Percentiles rank a stretch among this genome's conserved stretches.
These are phyloP conservation scores for Syzygium oleosum DNA, from an alignment of 345 rosid species.

Conservation along the genomic window DNA sequence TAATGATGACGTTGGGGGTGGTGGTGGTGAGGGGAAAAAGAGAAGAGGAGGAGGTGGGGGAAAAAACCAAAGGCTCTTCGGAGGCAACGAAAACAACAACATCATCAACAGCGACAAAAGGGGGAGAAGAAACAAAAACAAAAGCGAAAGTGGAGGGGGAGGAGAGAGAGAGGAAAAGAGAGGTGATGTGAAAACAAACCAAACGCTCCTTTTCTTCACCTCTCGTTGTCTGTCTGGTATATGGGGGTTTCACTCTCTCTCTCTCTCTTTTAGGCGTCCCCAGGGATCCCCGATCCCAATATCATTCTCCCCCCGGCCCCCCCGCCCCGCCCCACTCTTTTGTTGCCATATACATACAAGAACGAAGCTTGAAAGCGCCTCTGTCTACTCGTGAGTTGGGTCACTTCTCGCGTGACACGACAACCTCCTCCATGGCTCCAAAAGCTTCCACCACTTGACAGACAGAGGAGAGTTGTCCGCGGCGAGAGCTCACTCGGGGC, in stretches of 20 bases:
- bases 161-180: background rate
- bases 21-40: background rate
- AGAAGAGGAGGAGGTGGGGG: background rate
- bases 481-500: background rate
- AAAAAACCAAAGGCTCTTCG: background rate
- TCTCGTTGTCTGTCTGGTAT: slow-evolving; percentile 36
- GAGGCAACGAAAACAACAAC: background rate
- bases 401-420: background rate
- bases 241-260: slow-evolving; percentile 14
- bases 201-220: background rate
- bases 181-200: slow-evolving; percentile 20
- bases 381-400: background rate
- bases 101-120: background rate
- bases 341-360: background rate
- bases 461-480: background rate
- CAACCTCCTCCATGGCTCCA: background rate
- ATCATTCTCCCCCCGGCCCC: background rate
- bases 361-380: background rate
- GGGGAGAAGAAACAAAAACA: background rate
- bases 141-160: background rate
- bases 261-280: background rate
- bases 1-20: background rate
- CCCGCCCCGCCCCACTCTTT: background rate
- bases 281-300: background rate
- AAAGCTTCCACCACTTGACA: background rate